Percentiles rank a stretch among this genome's conserved stretches.
Evolutionary conservation across 2,329 filamentous ascomycete genomes (phyloP).

Genomic region (Talaromyces amestolkiae): DNA sequence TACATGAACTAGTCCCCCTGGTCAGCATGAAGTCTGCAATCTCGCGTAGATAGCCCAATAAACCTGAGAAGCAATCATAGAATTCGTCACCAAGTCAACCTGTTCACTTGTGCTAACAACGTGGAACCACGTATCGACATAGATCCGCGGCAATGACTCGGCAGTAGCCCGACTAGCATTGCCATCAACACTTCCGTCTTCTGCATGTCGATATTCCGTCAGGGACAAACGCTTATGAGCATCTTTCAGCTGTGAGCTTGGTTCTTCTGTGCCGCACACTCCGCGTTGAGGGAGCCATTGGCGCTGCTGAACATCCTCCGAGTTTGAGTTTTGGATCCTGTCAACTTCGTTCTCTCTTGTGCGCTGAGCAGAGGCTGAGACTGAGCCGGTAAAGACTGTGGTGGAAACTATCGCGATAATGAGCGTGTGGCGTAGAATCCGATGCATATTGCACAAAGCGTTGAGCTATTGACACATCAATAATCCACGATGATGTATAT

Average conservation of each 20-base stretch:
- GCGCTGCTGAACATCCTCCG: background rate
- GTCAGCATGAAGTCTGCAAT: background rate
- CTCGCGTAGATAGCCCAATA: constrained; percentile 9
- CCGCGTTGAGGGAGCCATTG: constrained; percentile 5
- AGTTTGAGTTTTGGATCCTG: background rate
- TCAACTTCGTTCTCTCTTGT: background rate
- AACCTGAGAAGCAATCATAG: constrained; percentile 38
- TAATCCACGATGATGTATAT: background rate
- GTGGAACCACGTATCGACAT: constrained; percentile 45
- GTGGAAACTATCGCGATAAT: constrained; percentile 14
- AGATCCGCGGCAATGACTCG: constrained; percentile 27
- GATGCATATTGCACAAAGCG: constrained; percentile 13
- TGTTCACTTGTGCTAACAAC: constrained; percentile 37
- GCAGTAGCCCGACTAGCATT: constrained; percentile 17
- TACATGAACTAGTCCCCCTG: constrained; percentile 29
- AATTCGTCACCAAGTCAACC: constrained; percentile 29
- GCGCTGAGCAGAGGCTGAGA: background rate
- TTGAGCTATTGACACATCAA: constrained; percentile 1
- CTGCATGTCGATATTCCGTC: constrained; percentile 21
- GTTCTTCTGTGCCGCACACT: constrained; percentile 34
- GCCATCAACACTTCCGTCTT: constrained; percentile 17
- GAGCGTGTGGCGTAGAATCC: constrained; percentile 11
- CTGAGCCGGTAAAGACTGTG: constrained; percentile 6
- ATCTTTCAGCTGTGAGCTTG: constrained; percentile 27
- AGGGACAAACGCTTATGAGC: constrained; percentile 28